Evolutionary conservation across 2,329 filamentous ascomycete species (phyloP).

Genomic region (Hymenoscyphus scutula): DNA sequence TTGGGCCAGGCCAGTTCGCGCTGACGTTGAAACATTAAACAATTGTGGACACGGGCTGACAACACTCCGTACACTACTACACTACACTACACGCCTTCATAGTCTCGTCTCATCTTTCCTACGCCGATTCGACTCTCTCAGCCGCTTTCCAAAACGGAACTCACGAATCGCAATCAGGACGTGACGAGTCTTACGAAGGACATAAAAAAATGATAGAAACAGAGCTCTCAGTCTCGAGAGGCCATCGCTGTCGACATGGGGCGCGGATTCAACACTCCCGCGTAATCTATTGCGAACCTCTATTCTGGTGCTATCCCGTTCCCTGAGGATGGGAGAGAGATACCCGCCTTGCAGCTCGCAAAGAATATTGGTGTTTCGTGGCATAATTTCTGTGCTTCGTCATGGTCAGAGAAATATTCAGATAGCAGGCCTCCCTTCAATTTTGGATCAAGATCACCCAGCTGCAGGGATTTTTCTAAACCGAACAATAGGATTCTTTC

Average conservation of each 20-base stretch:
- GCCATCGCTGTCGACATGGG: background rate
- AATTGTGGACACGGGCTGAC: background rate
- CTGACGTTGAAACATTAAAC: background rate
- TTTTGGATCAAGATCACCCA: background rate
- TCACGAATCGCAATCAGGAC: background rate
- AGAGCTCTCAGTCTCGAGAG: background rate
- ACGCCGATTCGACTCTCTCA: background rate
- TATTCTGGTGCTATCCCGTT: background rate
- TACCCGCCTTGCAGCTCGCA: background rate
- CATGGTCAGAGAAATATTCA: background rate
- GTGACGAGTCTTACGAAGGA: background rate
- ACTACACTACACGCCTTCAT: background rate
- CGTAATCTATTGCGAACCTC: background rate
- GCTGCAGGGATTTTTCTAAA: background rate
- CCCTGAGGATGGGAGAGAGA: background rate
- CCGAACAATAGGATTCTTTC: background rate
- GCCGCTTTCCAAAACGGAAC: background rate
- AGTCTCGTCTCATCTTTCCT: background rate
- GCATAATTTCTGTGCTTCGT: background rate
- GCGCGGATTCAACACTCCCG: background rate
- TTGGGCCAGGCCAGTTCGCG: background rate
- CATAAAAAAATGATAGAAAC: background rate
- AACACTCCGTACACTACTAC: too few relatives aligned
- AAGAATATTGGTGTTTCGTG: background rate
- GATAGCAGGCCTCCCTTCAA: background rate